Conservation (phyloP, 129 eudicot species). For the sunflower (Helianthus annuus) region DNA sequence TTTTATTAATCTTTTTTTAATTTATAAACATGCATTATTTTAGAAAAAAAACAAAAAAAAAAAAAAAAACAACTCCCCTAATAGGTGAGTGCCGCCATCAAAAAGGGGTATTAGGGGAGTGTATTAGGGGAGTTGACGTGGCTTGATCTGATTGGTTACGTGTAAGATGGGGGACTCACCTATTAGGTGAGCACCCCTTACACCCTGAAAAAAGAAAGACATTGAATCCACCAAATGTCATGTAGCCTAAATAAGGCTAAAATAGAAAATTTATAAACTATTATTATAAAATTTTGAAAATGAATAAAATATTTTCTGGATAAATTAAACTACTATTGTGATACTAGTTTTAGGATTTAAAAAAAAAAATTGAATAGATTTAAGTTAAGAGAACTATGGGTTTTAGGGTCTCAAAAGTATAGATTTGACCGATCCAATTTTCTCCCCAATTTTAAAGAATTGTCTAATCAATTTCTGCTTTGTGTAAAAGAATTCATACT, state of each 20-base stretch:
- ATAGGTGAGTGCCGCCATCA: too few relatives aligned
- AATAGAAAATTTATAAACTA: neutral
- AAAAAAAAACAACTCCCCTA: too few relatives aligned
- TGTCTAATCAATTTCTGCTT: slow-evolving; percentile 6
- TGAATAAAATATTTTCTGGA: too few relatives aligned
- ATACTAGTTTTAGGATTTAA: neutral
- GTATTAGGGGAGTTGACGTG: too few relatives aligned
- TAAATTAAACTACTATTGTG: neutral
- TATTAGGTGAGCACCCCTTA: too few relatives aligned
- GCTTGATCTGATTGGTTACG: too few relatives aligned
- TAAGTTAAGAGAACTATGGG: neutral
- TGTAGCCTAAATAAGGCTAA: neutral
- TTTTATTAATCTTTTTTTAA: too few relatives aligned
- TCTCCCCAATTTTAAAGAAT: neutral
- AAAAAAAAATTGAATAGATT: neutral
- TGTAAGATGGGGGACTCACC: too few relatives aligned
- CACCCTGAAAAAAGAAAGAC: slow-evolving; percentile 4
- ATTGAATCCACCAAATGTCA: slow-evolving; percentile 27
- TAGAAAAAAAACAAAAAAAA: too few relatives aligned
- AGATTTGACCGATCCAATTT: neutral
- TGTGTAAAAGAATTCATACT: neutral
- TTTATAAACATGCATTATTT: too few relatives aligned
- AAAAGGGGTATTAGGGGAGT: too few relatives aligned
- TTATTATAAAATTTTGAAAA: neutral
- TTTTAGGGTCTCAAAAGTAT: neutral